phyloP scores from a whole-genome alignment of 345 rosid genomes.

The Pistacia vera region DNA sequence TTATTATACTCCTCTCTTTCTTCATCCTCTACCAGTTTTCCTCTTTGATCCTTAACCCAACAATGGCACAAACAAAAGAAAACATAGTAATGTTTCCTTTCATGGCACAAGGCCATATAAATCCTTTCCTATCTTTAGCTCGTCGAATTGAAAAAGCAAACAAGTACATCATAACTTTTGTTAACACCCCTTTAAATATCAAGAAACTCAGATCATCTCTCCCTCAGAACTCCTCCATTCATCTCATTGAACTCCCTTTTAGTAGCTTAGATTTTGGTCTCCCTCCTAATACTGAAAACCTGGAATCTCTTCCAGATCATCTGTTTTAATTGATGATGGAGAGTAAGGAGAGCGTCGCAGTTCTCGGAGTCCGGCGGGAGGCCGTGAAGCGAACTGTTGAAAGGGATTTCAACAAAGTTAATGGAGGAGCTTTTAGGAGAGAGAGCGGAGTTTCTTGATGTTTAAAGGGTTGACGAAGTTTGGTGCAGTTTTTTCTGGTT shows the following conservation, averaged over 20 bases:
- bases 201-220: no score
- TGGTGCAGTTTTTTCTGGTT: conserved; percentile 2
- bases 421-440: conserved; percentile 56
- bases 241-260: no score
- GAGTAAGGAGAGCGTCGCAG: conserved; percentile 65
- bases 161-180: no score
- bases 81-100: conserved; percentile 41
- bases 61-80: conserved; percentile 6
- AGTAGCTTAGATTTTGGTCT: no score
- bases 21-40: neutral
- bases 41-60: neutral
- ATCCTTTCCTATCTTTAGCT: conserved; percentile 52
- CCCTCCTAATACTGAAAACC: no score
- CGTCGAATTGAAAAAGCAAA: neutral
- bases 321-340: no score
- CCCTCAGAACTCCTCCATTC: no score
- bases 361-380: conserved; percentile 74
- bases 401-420: conserved; percentile 58
- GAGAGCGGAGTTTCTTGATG: conserved; percentile 45
- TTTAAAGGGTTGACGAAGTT: conserved; percentile 58
- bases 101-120: conserved; percentile 54
- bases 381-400: conserved; percentile 60
- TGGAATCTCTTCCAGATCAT: neutral
- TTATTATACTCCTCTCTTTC: neutral
- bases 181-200: no score